Base-by-base conservation (phyloP, 148 eudicot genomes). In the Rhododendron kiyosumense region DNA sequence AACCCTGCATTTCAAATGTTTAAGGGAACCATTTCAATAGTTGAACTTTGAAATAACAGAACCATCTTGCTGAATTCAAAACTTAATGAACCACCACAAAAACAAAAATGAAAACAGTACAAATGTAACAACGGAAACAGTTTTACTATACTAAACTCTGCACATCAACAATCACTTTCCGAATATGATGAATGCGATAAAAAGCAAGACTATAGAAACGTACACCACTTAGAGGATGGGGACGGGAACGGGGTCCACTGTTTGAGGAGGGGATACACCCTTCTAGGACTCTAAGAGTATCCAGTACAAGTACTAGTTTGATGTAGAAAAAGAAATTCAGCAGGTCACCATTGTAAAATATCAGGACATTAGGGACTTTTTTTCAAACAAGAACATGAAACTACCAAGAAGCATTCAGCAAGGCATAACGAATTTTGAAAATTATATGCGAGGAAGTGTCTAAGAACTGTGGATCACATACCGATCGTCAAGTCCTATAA, bases 1-100 rank as follows among this genome's bases (percentile, higher is more conserved):
- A 65, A 93, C 89, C 96, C 99, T 96, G 93, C 92, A 92, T 75
- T 75, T 82, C 83, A 90, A 63, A 65, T 76, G 48, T n/a, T 43
- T 1, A 36, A 71, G 54, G 69, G 46, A 45, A 61, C 82, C 51
- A 75, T 15, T 78, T 80, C 85, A 51, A 81, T 41, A 28, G 14
- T 76, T 32, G 32, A 57, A 20, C 48, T 57, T 22, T 20, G 22
- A 18, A 52, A 30, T 15, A 48, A 69, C 83, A 79, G 34, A 61
- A 61, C 30, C 3, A 36, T 41, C 49, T 48, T 73, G 43, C 63
- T 46, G 52, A 41, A 80, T 32, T 80, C 83, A 30, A 28, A 65
- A 38, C 24, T 65, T 14, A 43, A 67, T 38, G 36, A 65, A 65
- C 46, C 24, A 45, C 45, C 77, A 85, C 4, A 22, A 59, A 11